Evolutionary conservation across 441 rosid genomes (phyloP).

Genomic region (Erodium trifolium): DNA sequence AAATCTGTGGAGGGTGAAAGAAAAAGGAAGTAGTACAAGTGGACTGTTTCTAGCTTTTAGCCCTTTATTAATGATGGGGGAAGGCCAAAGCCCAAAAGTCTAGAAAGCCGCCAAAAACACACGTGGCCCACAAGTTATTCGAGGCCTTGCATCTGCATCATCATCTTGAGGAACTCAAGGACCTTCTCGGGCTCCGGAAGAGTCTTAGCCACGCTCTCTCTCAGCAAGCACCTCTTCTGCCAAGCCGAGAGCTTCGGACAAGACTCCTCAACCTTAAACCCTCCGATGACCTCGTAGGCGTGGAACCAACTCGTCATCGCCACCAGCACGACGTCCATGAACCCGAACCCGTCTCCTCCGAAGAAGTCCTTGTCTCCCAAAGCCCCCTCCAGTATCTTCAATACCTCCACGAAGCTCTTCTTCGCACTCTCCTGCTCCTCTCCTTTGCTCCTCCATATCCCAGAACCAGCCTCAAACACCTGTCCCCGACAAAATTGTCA

Average conservation of each 20-base stretch:
- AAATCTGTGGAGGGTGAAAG: no score
- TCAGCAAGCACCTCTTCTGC: slow-evolving; percentile 36
- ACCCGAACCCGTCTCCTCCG: slow-evolving; percentile 35
- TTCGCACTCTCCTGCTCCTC: slow-evolving; percentile 31
- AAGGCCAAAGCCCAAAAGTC: neutral
- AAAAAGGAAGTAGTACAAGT: no score
- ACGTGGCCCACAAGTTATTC: slow-evolving; percentile 14
- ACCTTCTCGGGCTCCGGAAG: slow-evolving; percentile 38
- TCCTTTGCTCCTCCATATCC: slow-evolving; percentile 28
- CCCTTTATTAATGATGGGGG: neutral
- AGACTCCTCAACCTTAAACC: slow-evolving; percentile 27
- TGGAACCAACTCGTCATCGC: slow-evolving; percentile 34
- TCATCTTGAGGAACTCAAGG: slow-evolving; percentile 22
- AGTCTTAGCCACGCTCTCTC: slow-evolving; percentile 31
- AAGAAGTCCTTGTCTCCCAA: slow-evolving; percentile 39
- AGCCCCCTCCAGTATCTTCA: slow-evolving; percentile 39
- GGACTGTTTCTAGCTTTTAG: no score
- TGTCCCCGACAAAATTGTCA: slow-evolving; percentile 1
- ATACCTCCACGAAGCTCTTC: slow-evolving; percentile 28
- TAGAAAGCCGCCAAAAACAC: neutral
- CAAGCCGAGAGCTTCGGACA: slow-evolving; percentile 43
- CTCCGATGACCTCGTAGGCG: slow-evolving; percentile 32
- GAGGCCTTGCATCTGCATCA: slow-evolving; percentile 40
- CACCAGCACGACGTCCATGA: slow-evolving; percentile 30
- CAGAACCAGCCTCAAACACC: slow-evolving; percentile 29